Evolutionary conservation across 768 basidiomycete genomes (phyloP).

Genomic region (Leccinum olivaceopallidum): DNA sequence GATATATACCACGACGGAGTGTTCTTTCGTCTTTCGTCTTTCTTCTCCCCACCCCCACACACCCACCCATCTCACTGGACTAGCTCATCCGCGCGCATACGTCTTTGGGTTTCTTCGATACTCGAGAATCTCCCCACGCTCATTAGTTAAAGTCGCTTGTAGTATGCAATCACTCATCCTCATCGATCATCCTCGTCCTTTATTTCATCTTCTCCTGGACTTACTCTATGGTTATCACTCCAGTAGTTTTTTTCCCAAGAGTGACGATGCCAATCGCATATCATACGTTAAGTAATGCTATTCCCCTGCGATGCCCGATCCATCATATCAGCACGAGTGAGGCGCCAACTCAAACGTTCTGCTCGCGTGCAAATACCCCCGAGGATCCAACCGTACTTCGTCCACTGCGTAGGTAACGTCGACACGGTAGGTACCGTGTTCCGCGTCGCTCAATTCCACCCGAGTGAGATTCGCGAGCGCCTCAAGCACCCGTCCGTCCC

Average conservation of each 20-base stretch:
- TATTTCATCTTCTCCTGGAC: constrained; percentile 9
- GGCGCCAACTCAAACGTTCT: constrained; percentile 17
- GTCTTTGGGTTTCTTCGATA: constrained; percentile 9
- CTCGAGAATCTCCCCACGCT: constrained; percentile 17
- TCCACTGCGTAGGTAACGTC: constrained; percentile 53
- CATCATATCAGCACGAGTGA: constrained; percentile 1
- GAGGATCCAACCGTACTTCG: constrained; percentile 53
- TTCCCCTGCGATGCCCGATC: background rate
- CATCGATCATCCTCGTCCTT: background rate
- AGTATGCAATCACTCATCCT: constrained; percentile 25
- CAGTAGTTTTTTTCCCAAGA: constrained; percentile 20
- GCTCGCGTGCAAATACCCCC: constrained; percentile 31
- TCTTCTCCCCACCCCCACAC: constrained; percentile 7
- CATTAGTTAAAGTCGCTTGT: constrained; percentile 26
- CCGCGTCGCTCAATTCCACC: constrained; percentile 39
- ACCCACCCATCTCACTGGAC: constrained; percentile 17
- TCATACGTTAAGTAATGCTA: constrained; percentile 15
- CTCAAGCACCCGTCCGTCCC: constrained; percentile 44
- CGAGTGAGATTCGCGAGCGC: constrained; percentile 51
- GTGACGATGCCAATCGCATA: constrained; percentile 16
- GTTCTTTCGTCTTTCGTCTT: constrained; percentile 21
- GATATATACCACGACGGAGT: constrained; percentile 25
- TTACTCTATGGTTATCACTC: constrained; percentile 22
- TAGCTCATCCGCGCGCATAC: constrained; percentile 13
- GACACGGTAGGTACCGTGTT: constrained; percentile 45